phyloP scores from a whole-genome alignment of 805 yeast genomes.

The Wickerhamiella parazyma region DNA sequence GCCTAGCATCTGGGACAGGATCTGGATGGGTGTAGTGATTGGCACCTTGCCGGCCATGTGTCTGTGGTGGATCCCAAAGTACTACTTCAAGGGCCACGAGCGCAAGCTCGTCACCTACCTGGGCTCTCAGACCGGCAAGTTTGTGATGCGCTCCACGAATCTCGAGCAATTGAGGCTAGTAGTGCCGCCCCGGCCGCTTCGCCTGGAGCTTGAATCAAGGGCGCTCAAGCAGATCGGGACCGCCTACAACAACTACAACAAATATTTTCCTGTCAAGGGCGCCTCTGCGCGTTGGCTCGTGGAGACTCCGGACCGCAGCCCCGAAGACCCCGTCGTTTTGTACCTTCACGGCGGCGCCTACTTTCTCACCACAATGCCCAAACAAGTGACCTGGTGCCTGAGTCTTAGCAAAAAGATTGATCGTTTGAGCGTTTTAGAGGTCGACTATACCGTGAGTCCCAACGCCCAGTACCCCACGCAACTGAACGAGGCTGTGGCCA shows the following conservation, averaged over 20 bases:
- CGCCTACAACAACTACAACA: constrained; percentile 3
- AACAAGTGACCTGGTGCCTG: constrained; percentile 7
- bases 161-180: constrained; percentile 17
- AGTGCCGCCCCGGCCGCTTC: constrained; percentile 15
- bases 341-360: constrained; percentile 18
- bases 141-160: constrained; percentile 10
- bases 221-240: not conserved
- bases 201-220: constrained; percentile 12
- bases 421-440: constrained; percentile 15
- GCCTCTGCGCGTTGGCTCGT: constrained; percentile 15
- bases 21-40: not conserved
- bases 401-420: not conserved
- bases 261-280: constrained; percentile 24
- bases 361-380: not conserved
- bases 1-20: not conserved
- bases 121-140: not conserved
- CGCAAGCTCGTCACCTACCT: not conserved
- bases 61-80: constrained; percentile 1
- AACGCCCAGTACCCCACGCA: constrained; percentile 20
- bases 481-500: constrained; percentile 18
- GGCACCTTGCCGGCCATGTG: not conserved
- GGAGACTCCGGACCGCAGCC: constrained; percentile 11
- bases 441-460: constrained; percentile 24
- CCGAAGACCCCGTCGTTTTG: constrained; percentile 14
- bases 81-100: not conserved